Evolutionary conservation across 495 filamentous ascomycete genomes (phyloP).

Genomic region (Aspergillus carlsbadensis): DNA sequence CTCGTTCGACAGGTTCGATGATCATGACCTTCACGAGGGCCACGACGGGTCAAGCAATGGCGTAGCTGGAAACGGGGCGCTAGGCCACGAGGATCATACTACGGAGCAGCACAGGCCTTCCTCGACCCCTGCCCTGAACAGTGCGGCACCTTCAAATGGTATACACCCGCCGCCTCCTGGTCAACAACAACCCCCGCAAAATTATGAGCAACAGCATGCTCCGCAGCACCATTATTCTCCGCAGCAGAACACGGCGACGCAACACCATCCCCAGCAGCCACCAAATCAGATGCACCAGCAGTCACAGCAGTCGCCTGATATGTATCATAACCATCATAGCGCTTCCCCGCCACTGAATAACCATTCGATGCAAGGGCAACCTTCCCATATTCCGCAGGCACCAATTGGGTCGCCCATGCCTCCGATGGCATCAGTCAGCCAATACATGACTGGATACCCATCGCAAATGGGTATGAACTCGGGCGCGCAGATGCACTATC

Average conservation of each 20-base stretch:
- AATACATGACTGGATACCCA: conserved; percentile 47
- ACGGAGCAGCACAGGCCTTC: conserved; percentile 16
- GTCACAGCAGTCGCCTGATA: conserved; percentile 32
- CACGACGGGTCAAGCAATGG: background rate
- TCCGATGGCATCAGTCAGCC: conserved; percentile 43
- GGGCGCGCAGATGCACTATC: conserved; percentile 44
- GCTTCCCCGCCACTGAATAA: conserved; percentile 27
- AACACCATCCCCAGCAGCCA: conserved; percentile 20
- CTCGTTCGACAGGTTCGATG: conserved; percentile 57
- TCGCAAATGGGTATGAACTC: conserved; percentile 36
- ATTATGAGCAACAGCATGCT: conserved; percentile 17
- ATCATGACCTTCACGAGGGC: conserved; percentile 32
- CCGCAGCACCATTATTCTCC: conserved; percentile 16
- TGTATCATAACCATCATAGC: conserved; percentile 35
- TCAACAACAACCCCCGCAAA: conserved; percentile 15
- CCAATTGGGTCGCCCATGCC: conserved; percentile 48
- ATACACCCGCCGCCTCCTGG: conserved; percentile 23
- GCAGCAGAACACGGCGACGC: conserved; percentile 12
- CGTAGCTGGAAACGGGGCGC: conserved; percentile 5
- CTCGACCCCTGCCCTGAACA: conserved; percentile 13
- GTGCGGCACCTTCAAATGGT: conserved; percentile 33
- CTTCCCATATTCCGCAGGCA: conserved; percentile 41
- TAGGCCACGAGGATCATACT: conserved; percentile 22
- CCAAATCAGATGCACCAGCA: conserved; percentile 35
- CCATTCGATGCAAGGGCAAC: conserved; percentile 31